These are phyloP conservation scores for Aureobasidium sp. DNA, from an alignment of 2,329 filamentous ascomycete genomes.

Conservation along the genomic window DNA sequence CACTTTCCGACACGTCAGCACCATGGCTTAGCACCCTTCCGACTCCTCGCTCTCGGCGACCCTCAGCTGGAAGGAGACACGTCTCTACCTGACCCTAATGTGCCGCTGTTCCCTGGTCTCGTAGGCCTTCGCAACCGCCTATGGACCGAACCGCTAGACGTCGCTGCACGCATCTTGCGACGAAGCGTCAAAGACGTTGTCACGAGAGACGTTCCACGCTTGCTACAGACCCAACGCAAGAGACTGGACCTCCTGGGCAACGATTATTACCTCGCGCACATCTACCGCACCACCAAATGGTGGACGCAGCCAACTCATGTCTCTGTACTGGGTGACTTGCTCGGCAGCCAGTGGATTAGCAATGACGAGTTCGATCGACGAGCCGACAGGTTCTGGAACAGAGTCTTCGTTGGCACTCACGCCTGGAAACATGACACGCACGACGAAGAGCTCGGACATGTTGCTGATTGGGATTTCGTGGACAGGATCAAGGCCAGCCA, in stretches of 20 bases:
- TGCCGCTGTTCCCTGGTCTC: slow-evolving; percentile 36
- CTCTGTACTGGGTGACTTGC: slow-evolving; percentile 77
- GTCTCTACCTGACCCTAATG: slow-evolving; percentile 54
- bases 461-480: slow-evolving; percentile 5
- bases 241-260: slow-evolving; percentile 83
- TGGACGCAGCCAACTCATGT: slow-evolving; percentile 80
- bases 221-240: slow-evolving; percentile 63
- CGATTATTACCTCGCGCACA: slow-evolving; percentile 88
- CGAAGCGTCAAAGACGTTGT: slow-evolving; percentile 20
- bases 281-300: slow-evolving; percentile 76
- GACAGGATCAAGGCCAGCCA: not conserved
- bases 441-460: slow-evolving; percentile 17
- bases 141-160: slow-evolving; percentile 11
- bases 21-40: slow-evolving; percentile 56
- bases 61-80: slow-evolving; percentile 91
- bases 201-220: slow-evolving; percentile 55
- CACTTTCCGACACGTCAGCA: slow-evolving; percentile 52
- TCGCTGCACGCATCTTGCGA: not conserved
- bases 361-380: slow-evolving; percentile 74
- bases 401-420: slow-evolving; percentile 55
- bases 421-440: not conserved
- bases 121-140: slow-evolving; percentile 10
- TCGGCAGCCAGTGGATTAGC: slow-evolving; percentile 91
- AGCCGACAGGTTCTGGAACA: slow-evolving; percentile 67
- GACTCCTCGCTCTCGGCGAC: slow-evolving; percentile 80